Percentiles rank a stretch among this genome's conserved stretches.
Conservation (phyloP, 306 rosid genomes). For the Cicer cuneatum region DNA sequence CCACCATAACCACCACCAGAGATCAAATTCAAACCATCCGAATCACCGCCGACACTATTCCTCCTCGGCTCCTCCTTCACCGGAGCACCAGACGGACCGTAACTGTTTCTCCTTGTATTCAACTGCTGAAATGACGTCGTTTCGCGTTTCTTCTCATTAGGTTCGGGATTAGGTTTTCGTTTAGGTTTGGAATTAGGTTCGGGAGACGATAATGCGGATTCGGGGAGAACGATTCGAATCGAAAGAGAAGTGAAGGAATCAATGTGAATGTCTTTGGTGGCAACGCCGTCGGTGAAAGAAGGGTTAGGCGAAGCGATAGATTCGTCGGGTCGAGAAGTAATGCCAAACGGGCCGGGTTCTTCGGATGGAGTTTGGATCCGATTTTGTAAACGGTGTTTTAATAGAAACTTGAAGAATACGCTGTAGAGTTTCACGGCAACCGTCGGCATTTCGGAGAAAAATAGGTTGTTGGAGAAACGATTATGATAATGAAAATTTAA, state of each 20-base stretch:
- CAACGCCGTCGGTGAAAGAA: slow-evolving; percentile 80
- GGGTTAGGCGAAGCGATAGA: slow-evolving; percentile 73
- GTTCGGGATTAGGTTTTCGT: slow-evolving; percentile 33
- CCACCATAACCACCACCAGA: slow-evolving; percentile 63
- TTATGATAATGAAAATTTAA: slow-evolving; percentile 39
- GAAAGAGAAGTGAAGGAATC: slow-evolving; percentile 81
- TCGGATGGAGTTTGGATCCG: slow-evolving; percentile 72
- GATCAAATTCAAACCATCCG: slow-evolving; percentile 59
- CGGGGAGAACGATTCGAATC: slow-evolving; percentile 90
- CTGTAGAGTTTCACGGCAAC: slow-evolving; percentile 94
- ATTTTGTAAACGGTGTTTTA: slow-evolving; percentile 91
- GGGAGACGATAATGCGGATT: slow-evolving; percentile 73
- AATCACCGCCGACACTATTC: slow-evolving; percentile 59
- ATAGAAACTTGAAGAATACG: slow-evolving; percentile 94
- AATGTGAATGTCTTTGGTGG: slow-evolving; percentile 94
- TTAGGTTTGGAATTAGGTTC: slow-evolving; percentile 56
- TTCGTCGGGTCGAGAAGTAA: slow-evolving; percentile 88
- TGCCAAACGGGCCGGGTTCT: slow-evolving; percentile 68
- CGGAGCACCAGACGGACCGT: slow-evolving; percentile 40
- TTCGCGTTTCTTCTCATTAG: slow-evolving; percentile 9
- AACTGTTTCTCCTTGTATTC: slow-evolving; percentile 59
- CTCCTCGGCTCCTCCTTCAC: slow-evolving; percentile 50
- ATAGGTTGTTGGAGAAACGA: slow-evolving; percentile 25
- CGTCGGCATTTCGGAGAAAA: slow-evolving; percentile 71
- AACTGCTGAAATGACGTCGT: slow-evolving; percentile 26